Percentiles rank a stretch among this genome's conserved stretches.
Conservation (phyloP, 768 basidiomycete genomes). For the Collybiopsis luxurians region DNA sequence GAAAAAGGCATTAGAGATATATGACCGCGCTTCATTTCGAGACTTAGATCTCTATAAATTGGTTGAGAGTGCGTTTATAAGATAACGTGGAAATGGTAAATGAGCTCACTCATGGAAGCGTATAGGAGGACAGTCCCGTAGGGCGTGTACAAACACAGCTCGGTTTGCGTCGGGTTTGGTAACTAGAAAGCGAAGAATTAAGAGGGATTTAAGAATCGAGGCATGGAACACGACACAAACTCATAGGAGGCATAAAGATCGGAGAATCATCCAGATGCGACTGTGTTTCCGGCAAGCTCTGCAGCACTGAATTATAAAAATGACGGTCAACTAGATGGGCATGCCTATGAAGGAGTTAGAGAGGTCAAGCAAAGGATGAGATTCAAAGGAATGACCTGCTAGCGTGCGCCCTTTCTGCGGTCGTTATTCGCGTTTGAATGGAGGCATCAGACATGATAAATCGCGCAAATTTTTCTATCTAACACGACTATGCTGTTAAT, state of each 20-base stretch:
- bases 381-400: slow-evolving; percentile 46
- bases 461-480: slow-evolving; percentile 90
- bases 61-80: slow-evolving; percentile 9
- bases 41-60: slow-evolving; percentile 54
- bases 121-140: slow-evolving; percentile 64
- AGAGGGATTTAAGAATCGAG: slow-evolving; percentile 1
- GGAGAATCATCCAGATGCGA: slow-evolving; percentile 73
- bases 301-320: slow-evolving; percentile 76
- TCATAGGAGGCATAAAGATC: slow-evolving; percentile 73
- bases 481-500: slow-evolving; percentile 16
- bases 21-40: slow-evolving; percentile 78
- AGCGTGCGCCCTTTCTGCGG: slow-evolving; percentile 80
- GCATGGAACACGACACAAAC: slow-evolving; percentile 32
- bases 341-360: slow-evolving; percentile 45
- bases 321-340: slow-evolving; percentile 75
- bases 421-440: slow-evolving; percentile 75
- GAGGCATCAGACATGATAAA: slow-evolving; percentile 70
- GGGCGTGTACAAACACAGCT: slow-evolving; percentile 82
- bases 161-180: slow-evolving; percentile 70
- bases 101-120: slow-evolving; percentile 66
- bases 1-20: slow-evolving; percentile 79
- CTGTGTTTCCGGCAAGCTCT: slow-evolving; percentile 76
- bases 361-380: not conserved
- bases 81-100: not conserved
- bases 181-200: slow-evolving; percentile 44